Evolutionary conservation across 2,329 filamentous ascomycete species (phyloP), one percentile per base, ranked within the genome.

Genomic region (Aureobasidium sp.): DNA sequence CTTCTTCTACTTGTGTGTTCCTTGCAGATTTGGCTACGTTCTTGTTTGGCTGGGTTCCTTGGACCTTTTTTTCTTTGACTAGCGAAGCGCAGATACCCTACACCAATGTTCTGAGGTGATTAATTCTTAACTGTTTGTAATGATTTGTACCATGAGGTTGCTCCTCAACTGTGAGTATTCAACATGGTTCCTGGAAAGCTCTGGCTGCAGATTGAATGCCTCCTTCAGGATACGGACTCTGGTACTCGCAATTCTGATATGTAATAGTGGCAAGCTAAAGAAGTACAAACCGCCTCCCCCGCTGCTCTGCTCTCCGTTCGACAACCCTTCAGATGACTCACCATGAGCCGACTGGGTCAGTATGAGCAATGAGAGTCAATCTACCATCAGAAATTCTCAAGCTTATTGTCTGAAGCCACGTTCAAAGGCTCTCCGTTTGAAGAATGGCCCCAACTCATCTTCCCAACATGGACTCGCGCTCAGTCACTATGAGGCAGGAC

Each of bases 71-170:
- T 22, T 41, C 22, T 25, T 31, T 20, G 15, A 20, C 17, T 55
- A 55, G 51, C 51, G 47, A 31, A 55, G 51, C 51, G 37, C 37
- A 55, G 36, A 55, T 42, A 55, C 51, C 51, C 37, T 55, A 42
- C 41, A 42, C n/a, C 39, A 22, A 37, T 14, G 14, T 53, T 39
- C 15, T 36, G 9, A 44, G 41, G 25, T n/a, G 7, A 14, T 44
- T 22, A 14, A 25, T 44, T 22, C 14, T 44, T 12, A 5, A 22
- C 11, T 12, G 11, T 44, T 6, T 44, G 5, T 12, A 34, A 34
- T 9, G 31, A 3, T 34, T 34, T 11, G 22, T 34, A 12, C 12
- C 31, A 34, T 12, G 31, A 34, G 31, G 31, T 34, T 11, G 31
- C 31, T 34, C 31, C 31, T 34, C 31, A 11, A 34, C 9, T 34